phyloP scores from a whole-genome alignment of 163 green algal species.

The Coccomyxa subellipsoidea region DNA sequence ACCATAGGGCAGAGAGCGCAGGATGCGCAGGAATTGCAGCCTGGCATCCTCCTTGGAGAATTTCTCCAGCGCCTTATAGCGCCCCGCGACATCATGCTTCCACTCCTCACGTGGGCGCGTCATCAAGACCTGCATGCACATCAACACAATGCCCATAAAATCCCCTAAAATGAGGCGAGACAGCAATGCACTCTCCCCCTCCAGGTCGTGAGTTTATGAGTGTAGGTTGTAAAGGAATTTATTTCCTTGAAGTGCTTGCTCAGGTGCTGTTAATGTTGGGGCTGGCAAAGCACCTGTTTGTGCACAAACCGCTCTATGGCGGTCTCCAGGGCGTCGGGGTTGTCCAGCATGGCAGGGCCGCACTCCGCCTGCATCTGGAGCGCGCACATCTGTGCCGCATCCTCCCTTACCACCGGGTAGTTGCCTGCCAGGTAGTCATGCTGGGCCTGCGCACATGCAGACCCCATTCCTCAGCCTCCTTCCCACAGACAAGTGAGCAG shows the following conservation, averaged over 20 bases:
- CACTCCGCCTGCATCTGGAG: slow-evolving; percentile 67
- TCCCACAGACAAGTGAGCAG: too few relatives aligned
- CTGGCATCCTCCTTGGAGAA: slow-evolving; percentile 89
- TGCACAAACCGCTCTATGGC: slow-evolving; percentile 76
- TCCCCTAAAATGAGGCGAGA: neutral
- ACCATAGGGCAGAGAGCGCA: slow-evolving; percentile 91
- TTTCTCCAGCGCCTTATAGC: slow-evolving; percentile 70
- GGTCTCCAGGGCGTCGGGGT: slow-evolving; percentile 54
- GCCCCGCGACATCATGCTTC: slow-evolving; percentile 66
- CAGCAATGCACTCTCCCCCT: too few relatives aligned
- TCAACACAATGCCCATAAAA: too few relatives aligned
- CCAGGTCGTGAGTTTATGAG: too few relatives aligned
- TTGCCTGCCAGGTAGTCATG: slow-evolving; percentile 95
- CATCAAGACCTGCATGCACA: slow-evolving; percentile 69
- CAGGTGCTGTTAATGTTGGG: too few relatives aligned
- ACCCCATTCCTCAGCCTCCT: neutral
- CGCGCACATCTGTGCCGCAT: slow-evolving; percentile 80
- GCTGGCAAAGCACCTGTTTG: slow-evolving; percentile 74
- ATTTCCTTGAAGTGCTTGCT: too few relatives aligned
- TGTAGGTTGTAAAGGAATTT: too few relatives aligned
- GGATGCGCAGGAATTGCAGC: slow-evolving; percentile 87
- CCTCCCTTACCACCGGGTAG: slow-evolving; percentile 93
- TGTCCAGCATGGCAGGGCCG: slow-evolving; percentile 54
- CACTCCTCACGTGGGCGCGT: slow-evolving; percentile 81
- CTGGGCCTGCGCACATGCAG: slow-evolving; percentile 71